Evolutionary conservation across 306 rosid species (phyloP), one percentile per base, ranked within the genome.

Genomic region (Luffa acutangula): DNA sequence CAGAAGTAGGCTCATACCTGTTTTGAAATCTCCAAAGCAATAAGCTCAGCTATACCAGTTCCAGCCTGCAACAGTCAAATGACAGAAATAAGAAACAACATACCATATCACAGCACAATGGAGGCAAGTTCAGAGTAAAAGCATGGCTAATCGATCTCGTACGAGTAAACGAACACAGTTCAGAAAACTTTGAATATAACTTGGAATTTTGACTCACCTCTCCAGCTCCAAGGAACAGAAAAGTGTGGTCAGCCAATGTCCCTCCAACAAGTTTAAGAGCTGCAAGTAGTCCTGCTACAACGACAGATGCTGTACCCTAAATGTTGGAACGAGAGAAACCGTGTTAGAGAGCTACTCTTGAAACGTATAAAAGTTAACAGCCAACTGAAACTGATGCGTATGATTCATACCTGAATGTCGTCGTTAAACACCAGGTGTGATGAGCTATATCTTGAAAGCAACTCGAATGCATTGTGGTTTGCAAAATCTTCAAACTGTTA

Each of bases 251-350:
- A 83, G 96, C 96, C 78, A 95, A 90, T 59, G 82, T 73, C 73
- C 97, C 98, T 21, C 98, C 92, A 53, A 90, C 82, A 74, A 95
- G 84, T 81, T 93, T 95, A 86, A 95, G 87, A 86, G 97, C 88
- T 62, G 98, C 86, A 46, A 95, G 87, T 79, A 95, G 78, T 73
- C 98, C 98, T 76, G 98, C 92, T 81, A 95, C 80, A n/a, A 95
- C 97, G 60, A 95, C 97, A 34, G 98, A 93, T 69, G 98, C 98
- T 13, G 98, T 95, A 49, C 98, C 98, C 98, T 95, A 80, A 73
- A 79, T 37, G 11, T 78, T 80, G 77, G 78, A 85, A 51, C 80
- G 71, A 84, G 80, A 17, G 60, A 52, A 75, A 48, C 46, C 48
- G 39, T 46, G 81, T 78, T 83, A 83, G 34, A 65, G 73, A 82